phyloP scores from a whole-genome alignment of 768 basidiomycete genomes.

The Chalciporus chontae region DNA sequence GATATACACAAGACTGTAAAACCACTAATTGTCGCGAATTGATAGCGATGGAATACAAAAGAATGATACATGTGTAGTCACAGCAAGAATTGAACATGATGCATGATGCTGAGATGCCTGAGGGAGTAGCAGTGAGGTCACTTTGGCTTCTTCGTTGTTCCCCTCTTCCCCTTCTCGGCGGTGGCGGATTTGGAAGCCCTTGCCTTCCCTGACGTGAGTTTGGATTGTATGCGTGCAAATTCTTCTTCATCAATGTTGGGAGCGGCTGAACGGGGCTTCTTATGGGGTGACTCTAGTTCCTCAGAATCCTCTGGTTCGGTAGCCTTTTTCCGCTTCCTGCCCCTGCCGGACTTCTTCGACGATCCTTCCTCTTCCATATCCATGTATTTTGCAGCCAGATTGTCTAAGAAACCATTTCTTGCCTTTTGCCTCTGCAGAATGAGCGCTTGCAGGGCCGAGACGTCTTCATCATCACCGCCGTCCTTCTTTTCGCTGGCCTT shows the following conservation, averaged over 20 bases:
- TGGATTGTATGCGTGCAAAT: constrained; percentile 58
- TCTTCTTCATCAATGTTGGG: constrained; percentile 67
- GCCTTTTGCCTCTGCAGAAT: constrained; percentile 76
- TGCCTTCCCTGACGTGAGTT: constrained; percentile 48
- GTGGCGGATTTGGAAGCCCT: constrained; percentile 27
- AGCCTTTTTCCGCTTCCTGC: constrained; percentile 51
- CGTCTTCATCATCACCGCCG: constrained; percentile 54
- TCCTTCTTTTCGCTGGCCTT: constrained; percentile 42
- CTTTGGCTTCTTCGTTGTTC: constrained; percentile 35
- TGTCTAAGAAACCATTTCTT: constrained; percentile 70
- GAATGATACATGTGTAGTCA: background rate
- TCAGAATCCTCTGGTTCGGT: constrained; percentile 33
- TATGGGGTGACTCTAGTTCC: constrained; percentile 42
- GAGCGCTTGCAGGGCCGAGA: constrained; percentile 72
- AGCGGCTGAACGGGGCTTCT: constrained; percentile 42
- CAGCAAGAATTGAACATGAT: background rate
- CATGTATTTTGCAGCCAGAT: constrained; percentile 70
- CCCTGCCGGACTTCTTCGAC: constrained; percentile 42
- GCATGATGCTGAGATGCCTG: background rate
- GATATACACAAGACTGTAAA: constrained; percentile 2
- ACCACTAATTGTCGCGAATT: background rate
- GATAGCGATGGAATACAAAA: background rate
- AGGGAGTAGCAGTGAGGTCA: background rate
- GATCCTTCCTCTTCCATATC: constrained; percentile 35
- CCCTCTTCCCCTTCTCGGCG: constrained; percentile 26